Percentiles rank a stretch among this genome's conserved stretches.
Evolutionary conservation across 106 monocot species (phyloP).

Genomic region (Platanthera guangdongensis): DNA sequence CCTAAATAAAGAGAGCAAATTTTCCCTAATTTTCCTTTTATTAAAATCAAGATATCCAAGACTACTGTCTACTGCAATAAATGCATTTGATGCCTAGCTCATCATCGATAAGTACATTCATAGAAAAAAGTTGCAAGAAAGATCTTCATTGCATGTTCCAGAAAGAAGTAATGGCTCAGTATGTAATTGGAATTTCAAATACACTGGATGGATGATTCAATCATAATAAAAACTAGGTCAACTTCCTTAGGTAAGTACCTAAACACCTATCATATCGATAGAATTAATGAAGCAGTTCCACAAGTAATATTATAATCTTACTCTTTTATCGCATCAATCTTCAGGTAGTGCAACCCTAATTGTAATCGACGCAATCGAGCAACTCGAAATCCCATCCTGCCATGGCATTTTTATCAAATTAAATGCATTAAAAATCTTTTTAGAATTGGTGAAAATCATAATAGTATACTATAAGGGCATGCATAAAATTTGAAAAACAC

Average conservation of each 20-base stretch:
- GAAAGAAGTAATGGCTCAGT: background rate
- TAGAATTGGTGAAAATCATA: background rate
- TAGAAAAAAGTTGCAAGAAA: background rate
- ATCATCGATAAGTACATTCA: background rate
- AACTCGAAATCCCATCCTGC: constrained; percentile 72
- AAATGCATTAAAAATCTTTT: background rate
- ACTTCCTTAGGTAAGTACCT: background rate
- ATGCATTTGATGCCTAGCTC: background rate
- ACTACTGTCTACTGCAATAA: background rate
- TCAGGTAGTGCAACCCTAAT: constrained; percentile 66
- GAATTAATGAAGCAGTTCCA: background rate
- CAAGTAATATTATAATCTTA: constrained; percentile 27
- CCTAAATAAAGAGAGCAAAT: background rate
- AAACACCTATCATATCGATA: background rate
- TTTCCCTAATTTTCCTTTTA: background rate
- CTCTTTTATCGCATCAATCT: constrained; percentile 67
- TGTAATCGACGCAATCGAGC: constrained; percentile 71
- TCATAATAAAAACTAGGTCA: background rate
- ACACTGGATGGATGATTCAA: background rate
- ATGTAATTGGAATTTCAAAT: background rate
- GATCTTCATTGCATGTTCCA: background rate
- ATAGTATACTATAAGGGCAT: background rate
- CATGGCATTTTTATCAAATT: constrained; percentile 13
- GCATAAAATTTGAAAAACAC: background rate
- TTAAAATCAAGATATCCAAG: background rate